Base-by-base conservation (phyloP, 148 eudicot species). In the Rheum nobile region DNA sequence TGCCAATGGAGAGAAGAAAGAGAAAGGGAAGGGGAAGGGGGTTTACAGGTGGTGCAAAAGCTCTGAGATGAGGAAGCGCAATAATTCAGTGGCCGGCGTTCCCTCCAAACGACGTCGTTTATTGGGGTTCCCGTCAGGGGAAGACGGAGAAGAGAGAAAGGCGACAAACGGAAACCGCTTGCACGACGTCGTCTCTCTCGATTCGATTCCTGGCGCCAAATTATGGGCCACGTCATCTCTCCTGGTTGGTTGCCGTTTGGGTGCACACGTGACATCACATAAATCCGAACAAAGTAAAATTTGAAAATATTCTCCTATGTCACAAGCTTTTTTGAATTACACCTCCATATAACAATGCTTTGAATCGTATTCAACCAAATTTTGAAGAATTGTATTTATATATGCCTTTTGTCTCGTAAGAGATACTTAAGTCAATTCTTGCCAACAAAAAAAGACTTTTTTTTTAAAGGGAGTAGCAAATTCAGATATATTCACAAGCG, bases 131-230 rank as follows among this genome's bases (percentile, higher is more conserved):
- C 47, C 47, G 47, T 43, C 47, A 35, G 37, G 37, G 4, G 37
- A 35, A 1, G 47, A 43, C 47, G 47, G 47, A 43, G 17, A 43
- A 43, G 47, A 43, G 11, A 12, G 12, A 43, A 8, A 12, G 47
- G 54, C 4, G 57, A 50, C 24, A 12, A 12, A 50, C 3, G 26
- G 26, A 50, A 12, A 50, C 57, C 22, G 24, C 57, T 50, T 50
- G 9, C 57, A 50, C 57, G 26, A n/a, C 57, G 57, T 50, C 57
- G 57, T 50, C 24, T 21, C 24, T 3, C 0, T 48, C 1, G 57
- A n/a, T 50, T 50, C 57, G 57, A 50, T 50, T 50, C 57, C n/a
- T 19, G 55, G 55, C 55, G 55, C 55, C 55, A 48, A 48, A 48
- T 4, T 48, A 6, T 6, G 2, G 6, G 24, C 57, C 57, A 50